These are phyloP conservation scores for Smallanthus sonchifolius DNA, from an alignment of 129 eudicot species.

Conservation along the genomic window DNA sequence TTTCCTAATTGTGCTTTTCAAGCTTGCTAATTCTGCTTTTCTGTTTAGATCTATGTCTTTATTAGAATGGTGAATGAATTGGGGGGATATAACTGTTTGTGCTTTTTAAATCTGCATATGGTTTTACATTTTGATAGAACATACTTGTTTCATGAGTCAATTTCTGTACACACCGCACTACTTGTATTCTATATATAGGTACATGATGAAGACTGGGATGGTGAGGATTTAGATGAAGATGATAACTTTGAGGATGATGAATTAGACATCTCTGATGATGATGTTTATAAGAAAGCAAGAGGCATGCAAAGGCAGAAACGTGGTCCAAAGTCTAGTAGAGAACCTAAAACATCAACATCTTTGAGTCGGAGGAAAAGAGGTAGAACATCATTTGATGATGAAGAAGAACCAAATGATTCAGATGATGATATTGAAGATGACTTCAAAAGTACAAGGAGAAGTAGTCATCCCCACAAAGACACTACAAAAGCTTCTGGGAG, in stretches of 20 bases:
- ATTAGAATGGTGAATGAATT: background rate
- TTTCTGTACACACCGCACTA: background rate
- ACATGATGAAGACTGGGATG: constrained; percentile 85
- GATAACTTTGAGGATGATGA: constrained; percentile 69
- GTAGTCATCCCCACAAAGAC: constrained; percentile 39
- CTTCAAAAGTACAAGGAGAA: constrained; percentile 51
- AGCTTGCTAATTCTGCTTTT: background rate
- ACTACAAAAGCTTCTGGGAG: constrained; percentile 43
- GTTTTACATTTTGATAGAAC: constrained; percentile 4
- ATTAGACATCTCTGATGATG: constrained; percentile 70
- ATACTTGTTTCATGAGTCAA: background rate
- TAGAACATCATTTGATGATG: constrained; percentile 60
- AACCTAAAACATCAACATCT: constrained; percentile 38
- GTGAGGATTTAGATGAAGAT: constrained; percentile 72
- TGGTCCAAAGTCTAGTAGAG: constrained; percentile 47
- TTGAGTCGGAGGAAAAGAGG: constrained; percentile 58
- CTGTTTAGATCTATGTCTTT: background rate
- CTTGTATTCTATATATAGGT: constrained; percentile 32
- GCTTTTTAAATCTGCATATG: background rate
- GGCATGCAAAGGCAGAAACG: constrained; percentile 57
- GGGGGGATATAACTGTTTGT: background rate
- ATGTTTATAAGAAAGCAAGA: constrained; percentile 55
- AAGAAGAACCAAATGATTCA: constrained; percentile 69
- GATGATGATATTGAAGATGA: constrained; percentile 64
- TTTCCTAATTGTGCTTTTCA: background rate